Evolutionary conservation across 2,329 filamentous ascomycete genomes (phyloP), one percentile per base, ranked within the genome.

Genomic region (Grosmannia serpens): DNA sequence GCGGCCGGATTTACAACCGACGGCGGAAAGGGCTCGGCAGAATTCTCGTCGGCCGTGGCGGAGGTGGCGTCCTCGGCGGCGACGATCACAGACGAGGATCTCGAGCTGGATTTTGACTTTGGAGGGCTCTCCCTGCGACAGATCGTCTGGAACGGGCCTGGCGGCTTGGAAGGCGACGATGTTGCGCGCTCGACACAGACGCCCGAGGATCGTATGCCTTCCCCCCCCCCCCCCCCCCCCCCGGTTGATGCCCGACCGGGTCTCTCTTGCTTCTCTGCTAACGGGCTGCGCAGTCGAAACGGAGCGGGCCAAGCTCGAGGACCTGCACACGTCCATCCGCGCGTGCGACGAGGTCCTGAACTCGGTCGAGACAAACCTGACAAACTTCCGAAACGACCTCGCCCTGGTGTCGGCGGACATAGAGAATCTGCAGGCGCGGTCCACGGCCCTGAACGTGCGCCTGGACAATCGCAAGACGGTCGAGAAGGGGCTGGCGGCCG

Each of bases 401-500:
- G 92, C 90, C 10, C 83, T 85, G 17, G 94, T 99, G 15, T 96
- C 94, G 1, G 87, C 91, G 8, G 94, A 99, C 69, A 99, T 99
- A 56, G 94, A 99, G 72, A 91, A 86, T 2, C 75, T 99, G 47
- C 94, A 99, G 73, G 85, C 87, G 56, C 84, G 94, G 53, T 99
- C 94, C 0, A 82, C 86, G 13, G 84, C 87, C 9, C 73, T 99
- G 60, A 96, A 90, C 65, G 84, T 88, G 41, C 86, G 91, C 66
- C 76, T 99, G 33, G 88, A 95, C 64, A 96, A 96, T 67, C 82
- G 95, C 41, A 91, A 88, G 69, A 85, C 88, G 20, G 89, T 97
- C 5, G 94, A 97, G 72, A 91, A 89, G 70, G 80, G 90, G 1
- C 76, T 99, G 31, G 90, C 87, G 0, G 91, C 94, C 0, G 82